Percentiles rank a stretch among this genome's conserved stretches.
These are phyloP conservation scores for Zygoascus bituminiphila DNA, from an alignment of 805 yeast species.

Conservation along the genomic window DNA sequence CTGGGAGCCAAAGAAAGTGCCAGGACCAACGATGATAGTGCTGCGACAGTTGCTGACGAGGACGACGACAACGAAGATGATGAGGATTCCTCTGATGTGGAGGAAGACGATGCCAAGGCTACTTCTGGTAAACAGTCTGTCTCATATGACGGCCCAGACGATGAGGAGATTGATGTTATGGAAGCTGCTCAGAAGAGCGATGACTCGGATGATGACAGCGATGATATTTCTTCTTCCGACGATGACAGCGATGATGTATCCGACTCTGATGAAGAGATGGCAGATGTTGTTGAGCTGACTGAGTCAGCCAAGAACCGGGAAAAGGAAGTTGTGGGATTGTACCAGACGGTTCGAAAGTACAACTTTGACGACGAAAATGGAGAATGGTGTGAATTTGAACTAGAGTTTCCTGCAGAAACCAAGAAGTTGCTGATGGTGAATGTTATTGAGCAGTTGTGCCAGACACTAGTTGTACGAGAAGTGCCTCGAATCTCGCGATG, in stretches of 20 bases:
- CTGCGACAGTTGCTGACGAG: conserved; percentile 21
- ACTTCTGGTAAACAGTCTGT: conserved; percentile 71
- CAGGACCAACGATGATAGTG: conserved; percentile 27
- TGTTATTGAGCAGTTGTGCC: conserved; percentile 86
- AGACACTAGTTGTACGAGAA: conserved; percentile 85
- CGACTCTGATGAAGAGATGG: conserved; percentile 37
- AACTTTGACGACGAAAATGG: conserved; percentile 86
- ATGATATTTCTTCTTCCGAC: conserved; percentile 10
- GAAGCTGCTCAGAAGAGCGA: conserved; percentile 51
- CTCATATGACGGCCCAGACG: conserved; percentile 92
- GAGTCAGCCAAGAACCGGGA: conserved; percentile 69
- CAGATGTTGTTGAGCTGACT: conserved; percentile 9
- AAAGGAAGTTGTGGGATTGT: conserved; percentile 65
- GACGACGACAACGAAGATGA: conserved; percentile 30
- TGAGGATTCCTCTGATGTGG: conserved; percentile 45
- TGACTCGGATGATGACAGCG: conserved; percentile 26
- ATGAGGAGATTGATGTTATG: conserved; percentile 88
- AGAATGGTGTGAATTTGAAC: conserved; percentile 85
- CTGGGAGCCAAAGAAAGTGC: conserved; percentile 48
- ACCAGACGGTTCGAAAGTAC: conserved; percentile 66
- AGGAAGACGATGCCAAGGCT: conserved; percentile 25
- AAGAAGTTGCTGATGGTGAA: conserved; percentile 96
- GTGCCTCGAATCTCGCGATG: conserved; percentile 88
- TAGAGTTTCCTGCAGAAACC: conserved; percentile 75
- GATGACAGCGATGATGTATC: conserved; percentile 36